A percentile compares a stretch with the other conserved stretches of the same genome.
These are phyloP conservation scores for Exophiala dermatitidis DNA, from an alignment of 2,329 filamentous ascomycete species.

Conservation along the genomic window DNA sequence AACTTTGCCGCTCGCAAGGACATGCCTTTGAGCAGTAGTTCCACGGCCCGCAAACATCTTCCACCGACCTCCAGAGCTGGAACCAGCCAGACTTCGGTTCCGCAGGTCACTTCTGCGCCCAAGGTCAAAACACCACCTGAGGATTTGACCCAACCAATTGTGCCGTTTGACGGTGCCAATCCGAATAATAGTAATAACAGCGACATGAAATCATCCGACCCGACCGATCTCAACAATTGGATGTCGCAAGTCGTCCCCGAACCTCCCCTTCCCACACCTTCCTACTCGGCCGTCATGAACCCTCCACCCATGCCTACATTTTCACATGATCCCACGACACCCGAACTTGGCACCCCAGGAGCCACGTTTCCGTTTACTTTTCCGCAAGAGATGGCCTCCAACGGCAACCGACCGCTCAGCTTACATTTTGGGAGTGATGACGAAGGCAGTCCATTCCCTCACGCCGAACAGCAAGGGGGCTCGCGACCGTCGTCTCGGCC, in stretches of 20 bases:
- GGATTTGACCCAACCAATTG: slow-evolving; percentile 15
- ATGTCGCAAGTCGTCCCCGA: slow-evolving; percentile 19
- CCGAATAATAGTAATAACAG: not conserved
- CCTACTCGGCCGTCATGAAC: slow-evolving; percentile 23
- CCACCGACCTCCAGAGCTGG: slow-evolving; percentile 28
- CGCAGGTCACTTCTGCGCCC: slow-evolving; percentile 26
- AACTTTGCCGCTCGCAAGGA: slow-evolving; percentile 95
- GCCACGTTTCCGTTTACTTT: slow-evolving; percentile 23
- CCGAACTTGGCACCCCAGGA: slow-evolving; percentile 20
- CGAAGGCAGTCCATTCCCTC: slow-evolving; percentile 24
- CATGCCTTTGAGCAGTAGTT: slow-evolving; percentile 74
- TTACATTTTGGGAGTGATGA: slow-evolving; percentile 28
- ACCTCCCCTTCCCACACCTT: slow-evolving; percentile 14
- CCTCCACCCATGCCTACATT: slow-evolving; percentile 21
- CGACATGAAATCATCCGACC: slow-evolving; percentile 14
- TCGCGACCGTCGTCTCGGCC: slow-evolving; percentile 23
- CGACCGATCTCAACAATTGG: slow-evolving; percentile 9
- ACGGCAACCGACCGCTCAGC: slow-evolving; percentile 22
- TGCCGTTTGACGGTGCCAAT: slow-evolving; percentile 8
- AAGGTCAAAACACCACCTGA: slow-evolving; percentile 22
- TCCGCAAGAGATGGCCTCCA: slow-evolving; percentile 17
- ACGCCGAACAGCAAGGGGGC: slow-evolving; percentile 7
- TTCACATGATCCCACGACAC: slow-evolving; percentile 15
- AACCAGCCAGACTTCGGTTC: slow-evolving; percentile 22
- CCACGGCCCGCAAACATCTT: slow-evolving; percentile 66